These are phyloP conservation scores for Teratosphaeria gauchensis DNA, from an alignment of 2,329 filamentous ascomycete species.

Conservation along the genomic window DNA sequence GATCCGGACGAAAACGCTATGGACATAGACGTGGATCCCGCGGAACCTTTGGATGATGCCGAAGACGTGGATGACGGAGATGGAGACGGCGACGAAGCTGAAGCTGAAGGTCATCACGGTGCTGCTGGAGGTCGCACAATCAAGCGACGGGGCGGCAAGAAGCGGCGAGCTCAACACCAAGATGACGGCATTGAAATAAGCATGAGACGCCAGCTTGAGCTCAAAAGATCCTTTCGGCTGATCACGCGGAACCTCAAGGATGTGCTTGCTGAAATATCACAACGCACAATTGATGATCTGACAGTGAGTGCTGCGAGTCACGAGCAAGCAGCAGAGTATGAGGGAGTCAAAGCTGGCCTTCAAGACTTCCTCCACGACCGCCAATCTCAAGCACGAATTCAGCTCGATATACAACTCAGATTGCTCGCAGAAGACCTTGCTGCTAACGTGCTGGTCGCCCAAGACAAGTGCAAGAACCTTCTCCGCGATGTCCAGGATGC, in stretches of 20 bases:
- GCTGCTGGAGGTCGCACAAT: slow-evolving; percentile 10
- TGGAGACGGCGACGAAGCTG: slow-evolving; percentile 17
- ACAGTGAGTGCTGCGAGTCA: slow-evolving; percentile 45
- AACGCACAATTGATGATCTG: slow-evolving; percentile 49
- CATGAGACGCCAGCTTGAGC: slow-evolving; percentile 51
- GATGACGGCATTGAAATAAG: slow-evolving; percentile 37
- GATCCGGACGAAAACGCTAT: slow-evolving; percentile 4
- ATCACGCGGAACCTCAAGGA: slow-evolving; percentile 55
- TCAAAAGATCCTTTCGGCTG: slow-evolving; percentile 56
- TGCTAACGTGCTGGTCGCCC: slow-evolving; percentile 30
- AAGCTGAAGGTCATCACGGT: slow-evolving; percentile 12
- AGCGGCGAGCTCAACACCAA: slow-evolving; percentile 38
- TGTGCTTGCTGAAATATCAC: slow-evolving; percentile 55
- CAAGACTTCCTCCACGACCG: slow-evolving; percentile 35
- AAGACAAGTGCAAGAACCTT: slow-evolving; percentile 22
- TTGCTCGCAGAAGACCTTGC: slow-evolving; percentile 27
- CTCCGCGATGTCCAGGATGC: slow-evolving; percentile 21
- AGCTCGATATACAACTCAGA: slow-evolving; percentile 28
- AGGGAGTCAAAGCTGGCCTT: slow-evolving; percentile 41
- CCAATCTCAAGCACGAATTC: slow-evolving; percentile 28
- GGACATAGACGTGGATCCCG: slow-evolving; percentile 1
- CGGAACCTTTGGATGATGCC: not conserved
- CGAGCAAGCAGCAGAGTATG: slow-evolving; percentile 45
- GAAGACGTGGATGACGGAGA: slow-evolving; percentile 14
- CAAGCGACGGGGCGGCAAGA: slow-evolving; percentile 22